These are phyloP conservation scores for Zygotorulaspora chibaensis DNA, from an alignment of 805 yeast species.

Conservation along the genomic window DNA sequence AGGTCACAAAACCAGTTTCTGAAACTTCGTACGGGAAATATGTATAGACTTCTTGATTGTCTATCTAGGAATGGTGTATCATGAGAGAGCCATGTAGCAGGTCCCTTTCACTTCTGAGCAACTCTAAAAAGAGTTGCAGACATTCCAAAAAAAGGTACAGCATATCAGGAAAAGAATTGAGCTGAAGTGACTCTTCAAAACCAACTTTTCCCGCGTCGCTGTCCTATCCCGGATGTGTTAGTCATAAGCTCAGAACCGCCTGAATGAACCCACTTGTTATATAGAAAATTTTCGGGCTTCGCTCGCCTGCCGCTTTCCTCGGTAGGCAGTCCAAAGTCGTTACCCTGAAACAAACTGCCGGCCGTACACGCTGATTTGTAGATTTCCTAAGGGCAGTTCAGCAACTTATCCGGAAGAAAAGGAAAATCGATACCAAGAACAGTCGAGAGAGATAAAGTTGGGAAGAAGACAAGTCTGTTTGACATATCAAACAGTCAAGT, in stretches of 20 bases:
- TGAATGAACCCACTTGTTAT: not conserved
- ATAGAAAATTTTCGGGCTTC: not conserved
- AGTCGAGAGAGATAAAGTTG: no score
- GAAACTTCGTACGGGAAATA: conserved; percentile 65
- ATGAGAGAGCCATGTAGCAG: conserved; percentile 6
- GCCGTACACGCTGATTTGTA: no score
- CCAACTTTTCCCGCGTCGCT: not conserved
- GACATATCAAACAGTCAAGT: no score
- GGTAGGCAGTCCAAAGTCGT: no score
- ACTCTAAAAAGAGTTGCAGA: conserved; percentile 1
- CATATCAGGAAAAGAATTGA: not conserved
- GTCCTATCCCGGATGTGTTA: not conserved
- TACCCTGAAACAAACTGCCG: no score
- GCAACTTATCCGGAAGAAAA: no score
- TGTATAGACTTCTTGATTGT: conserved; percentile 65
- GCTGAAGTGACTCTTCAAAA: not conserved
- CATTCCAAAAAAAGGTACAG: conserved; percentile 3
- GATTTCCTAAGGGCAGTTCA: no score
- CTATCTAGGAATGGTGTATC: conserved; percentile 26
- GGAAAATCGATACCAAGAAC: no score
- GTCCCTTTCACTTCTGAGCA: conserved; percentile 12
- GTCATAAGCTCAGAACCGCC: not conserved
- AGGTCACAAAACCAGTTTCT: conserved; percentile 34
- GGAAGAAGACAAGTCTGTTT: no score
- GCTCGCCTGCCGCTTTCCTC: not conserved